phyloP scores from a whole-genome alignment of 306 rosid genomes.

The Inga oerstediana region DNA sequence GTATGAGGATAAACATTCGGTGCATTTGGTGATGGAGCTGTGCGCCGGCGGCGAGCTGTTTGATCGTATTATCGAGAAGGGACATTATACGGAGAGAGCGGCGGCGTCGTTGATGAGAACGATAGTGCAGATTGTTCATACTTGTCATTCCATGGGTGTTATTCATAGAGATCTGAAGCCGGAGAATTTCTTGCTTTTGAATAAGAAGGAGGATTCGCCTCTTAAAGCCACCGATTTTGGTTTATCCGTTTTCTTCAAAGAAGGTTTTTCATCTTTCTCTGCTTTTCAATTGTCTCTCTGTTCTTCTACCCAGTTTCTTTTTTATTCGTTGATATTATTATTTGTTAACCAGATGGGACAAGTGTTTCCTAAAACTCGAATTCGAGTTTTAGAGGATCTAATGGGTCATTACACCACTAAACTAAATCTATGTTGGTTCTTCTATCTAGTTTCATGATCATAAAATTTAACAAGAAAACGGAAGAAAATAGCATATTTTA shows the following conservation, averaged over 20 bases:
- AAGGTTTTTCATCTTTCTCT: conserved; percentile 50
- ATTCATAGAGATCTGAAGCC: conserved; percentile 98
- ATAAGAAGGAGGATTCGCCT: conserved; percentile 79
- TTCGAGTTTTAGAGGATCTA: accelerated
- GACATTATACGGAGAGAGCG: conserved; percentile 92
- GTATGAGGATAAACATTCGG: conserved; percentile 87
- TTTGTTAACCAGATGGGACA: too few species aligned
- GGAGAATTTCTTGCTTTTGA: conserved; percentile 86
- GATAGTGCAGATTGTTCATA: conserved; percentile 85
- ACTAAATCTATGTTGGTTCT: neutral
- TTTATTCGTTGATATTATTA: too few species aligned
- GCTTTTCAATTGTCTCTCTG: neutral
- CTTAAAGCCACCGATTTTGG: conserved; percentile 97
- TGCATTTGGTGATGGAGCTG: conserved; percentile 91
- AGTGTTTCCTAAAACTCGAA: too few species aligned
- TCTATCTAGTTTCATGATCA: neutral
- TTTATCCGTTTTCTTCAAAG: conserved; percentile 85
- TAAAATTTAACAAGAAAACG: neutral
- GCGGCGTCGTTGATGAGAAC: conserved; percentile 85
- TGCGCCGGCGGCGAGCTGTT: conserved; percentile 96
- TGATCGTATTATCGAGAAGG: conserved; percentile 89
- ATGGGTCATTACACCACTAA: accelerated
- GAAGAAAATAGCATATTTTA: neutral
- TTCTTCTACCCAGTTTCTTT: neutral
- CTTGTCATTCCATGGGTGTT: conserved; percentile 94